Conservation (phyloP, 208 protist species). For the Endotrypanum monterogeii region DNA sequence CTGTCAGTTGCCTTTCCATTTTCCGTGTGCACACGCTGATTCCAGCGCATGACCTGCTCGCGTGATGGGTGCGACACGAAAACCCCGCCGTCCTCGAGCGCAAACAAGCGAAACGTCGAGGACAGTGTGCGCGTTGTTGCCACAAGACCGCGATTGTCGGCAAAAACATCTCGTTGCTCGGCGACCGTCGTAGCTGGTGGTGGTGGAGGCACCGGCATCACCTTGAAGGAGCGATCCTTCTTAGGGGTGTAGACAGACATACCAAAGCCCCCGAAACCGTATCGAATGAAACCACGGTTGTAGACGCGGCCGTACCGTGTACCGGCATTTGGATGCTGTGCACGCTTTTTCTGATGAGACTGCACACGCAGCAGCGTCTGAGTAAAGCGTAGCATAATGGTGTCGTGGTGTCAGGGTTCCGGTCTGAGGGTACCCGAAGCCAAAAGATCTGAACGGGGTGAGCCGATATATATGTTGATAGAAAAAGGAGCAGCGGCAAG, state of each 20-base stretch:
- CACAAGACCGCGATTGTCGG: slow-evolving; percentile 52
- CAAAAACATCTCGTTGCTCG: slow-evolving; percentile 17
- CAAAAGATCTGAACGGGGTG: neutral
- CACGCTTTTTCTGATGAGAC: slow-evolving; percentile 84
- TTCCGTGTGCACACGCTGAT: slow-evolving; percentile 64
- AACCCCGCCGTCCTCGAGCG: slow-evolving; percentile 78
- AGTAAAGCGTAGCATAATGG: slow-evolving; percentile 80
- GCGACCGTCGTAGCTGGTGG: slow-evolving; percentile 4
- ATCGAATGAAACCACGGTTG: slow-evolving; percentile 86
- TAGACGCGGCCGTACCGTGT: slow-evolving; percentile 89
- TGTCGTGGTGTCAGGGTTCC: neutral
- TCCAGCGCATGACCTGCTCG: slow-evolving; percentile 81
- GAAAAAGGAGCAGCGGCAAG: slow-evolving; percentile 1
- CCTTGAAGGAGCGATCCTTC: slow-evolving; percentile 78
- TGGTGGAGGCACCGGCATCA: slow-evolving; percentile 30
- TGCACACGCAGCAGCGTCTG: slow-evolving; percentile 62
- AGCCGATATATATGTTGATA: slow-evolving; percentile 1
- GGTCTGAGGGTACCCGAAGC: neutral
- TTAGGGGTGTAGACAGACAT: slow-evolving; percentile 87
- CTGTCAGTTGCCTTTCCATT: slow-evolving; percentile 61
- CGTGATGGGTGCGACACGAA: slow-evolving; percentile 83
- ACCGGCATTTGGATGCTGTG: slow-evolving; percentile 82
- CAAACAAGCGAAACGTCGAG: slow-evolving; percentile 84
- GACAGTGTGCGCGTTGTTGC: slow-evolving; percentile 77
- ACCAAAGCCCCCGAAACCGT: slow-evolving; percentile 90